These are phyloP conservation scores for Peronosclerospora sorghi DNA, from an alignment of 352 stramenopile genomes.

Conservation along the genomic window DNA sequence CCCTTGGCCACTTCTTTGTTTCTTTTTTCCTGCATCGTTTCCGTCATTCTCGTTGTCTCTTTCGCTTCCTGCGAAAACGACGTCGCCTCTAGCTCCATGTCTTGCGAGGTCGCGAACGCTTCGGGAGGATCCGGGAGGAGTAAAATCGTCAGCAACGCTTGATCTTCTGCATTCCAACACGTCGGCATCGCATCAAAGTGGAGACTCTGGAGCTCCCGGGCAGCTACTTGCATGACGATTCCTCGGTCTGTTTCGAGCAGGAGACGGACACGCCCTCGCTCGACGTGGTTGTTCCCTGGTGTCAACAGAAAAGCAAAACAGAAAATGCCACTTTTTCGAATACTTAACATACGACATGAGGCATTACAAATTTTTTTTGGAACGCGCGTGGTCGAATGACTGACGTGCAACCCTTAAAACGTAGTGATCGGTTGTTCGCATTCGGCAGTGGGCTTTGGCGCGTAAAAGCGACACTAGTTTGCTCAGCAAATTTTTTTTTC, in stretches of 20 bases:
- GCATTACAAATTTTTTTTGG: no score
- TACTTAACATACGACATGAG: no score
- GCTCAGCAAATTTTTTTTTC: no score
- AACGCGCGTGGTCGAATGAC: no score
- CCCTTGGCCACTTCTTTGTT: slow-evolving; percentile 4
- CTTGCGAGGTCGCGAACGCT: background rate
- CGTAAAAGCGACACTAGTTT: no score
- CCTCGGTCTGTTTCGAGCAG: no score
- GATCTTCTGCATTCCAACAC: slow-evolving; percentile 25
- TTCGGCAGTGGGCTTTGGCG: no score
- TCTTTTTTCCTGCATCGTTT: background rate
- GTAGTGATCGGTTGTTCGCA: no score
- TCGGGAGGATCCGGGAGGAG: slow-evolving; percentile 10
- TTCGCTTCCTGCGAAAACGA: background rate
- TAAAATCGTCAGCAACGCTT: slow-evolving; percentile 24
- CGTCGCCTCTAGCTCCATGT: slow-evolving; percentile 3
- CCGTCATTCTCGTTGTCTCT: background rate
- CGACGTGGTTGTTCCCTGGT: background rate
- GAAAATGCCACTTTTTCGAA: no score
- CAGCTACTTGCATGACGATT: slow-evolving; percentile 14
- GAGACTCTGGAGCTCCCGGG: background rate
- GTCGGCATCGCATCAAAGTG: slow-evolving; percentile 1
- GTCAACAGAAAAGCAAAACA: background rate
- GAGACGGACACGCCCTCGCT: no score
- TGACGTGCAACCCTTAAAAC: no score